phyloP scores from a whole-genome alignment of 2,329 filamentous ascomycete species.

The Lasiodiplodia citricola region DNA sequence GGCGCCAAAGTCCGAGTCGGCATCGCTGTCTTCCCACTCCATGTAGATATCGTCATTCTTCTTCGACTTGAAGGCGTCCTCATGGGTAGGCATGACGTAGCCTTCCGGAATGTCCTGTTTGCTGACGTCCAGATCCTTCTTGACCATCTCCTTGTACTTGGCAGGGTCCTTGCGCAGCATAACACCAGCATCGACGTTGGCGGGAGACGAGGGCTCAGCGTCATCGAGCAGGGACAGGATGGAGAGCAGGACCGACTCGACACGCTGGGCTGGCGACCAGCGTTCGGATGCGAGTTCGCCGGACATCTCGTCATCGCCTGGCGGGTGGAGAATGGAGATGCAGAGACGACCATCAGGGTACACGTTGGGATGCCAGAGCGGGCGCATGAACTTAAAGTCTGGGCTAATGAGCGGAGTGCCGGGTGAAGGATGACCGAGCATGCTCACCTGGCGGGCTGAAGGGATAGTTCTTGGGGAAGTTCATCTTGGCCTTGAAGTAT shows the following conservation, averaged over 20 bases:
- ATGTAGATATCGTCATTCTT: conserved; percentile 68
- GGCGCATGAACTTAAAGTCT: conserved; percentile 81
- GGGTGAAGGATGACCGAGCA: background rate
- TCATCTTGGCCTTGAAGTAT: conserved; percentile 91
- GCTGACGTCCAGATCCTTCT: conserved; percentile 72
- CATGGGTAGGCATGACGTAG: conserved; percentile 79
- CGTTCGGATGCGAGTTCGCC: conserved; percentile 89
- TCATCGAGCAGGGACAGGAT: conserved; percentile 92
- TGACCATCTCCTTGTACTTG: conserved; percentile 73
- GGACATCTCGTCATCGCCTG: conserved; percentile 90
- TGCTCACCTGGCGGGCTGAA: conserved; percentile 74
- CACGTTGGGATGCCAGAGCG: conserved; percentile 91
- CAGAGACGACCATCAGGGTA: conserved; percentile 90
- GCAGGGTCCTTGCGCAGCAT: conserved; percentile 76
- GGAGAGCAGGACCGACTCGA: conserved; percentile 92
- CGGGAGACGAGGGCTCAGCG: conserved; percentile 89
- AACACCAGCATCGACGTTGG: conserved; percentile 91
- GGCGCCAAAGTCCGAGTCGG: conserved; percentile 73
- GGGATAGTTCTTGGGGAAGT: conserved; percentile 86
- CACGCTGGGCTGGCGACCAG: conserved; percentile 92
- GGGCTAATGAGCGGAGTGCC: background rate
- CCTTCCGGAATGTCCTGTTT: conserved; percentile 79
- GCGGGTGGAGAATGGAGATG: conserved; percentile 93
- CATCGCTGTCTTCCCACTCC: conserved; percentile 53
- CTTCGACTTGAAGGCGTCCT: conserved; percentile 67